Base-by-base conservation (phyloP, 441 rosid species). In the Pelargonium cotyledonis region DNA sequence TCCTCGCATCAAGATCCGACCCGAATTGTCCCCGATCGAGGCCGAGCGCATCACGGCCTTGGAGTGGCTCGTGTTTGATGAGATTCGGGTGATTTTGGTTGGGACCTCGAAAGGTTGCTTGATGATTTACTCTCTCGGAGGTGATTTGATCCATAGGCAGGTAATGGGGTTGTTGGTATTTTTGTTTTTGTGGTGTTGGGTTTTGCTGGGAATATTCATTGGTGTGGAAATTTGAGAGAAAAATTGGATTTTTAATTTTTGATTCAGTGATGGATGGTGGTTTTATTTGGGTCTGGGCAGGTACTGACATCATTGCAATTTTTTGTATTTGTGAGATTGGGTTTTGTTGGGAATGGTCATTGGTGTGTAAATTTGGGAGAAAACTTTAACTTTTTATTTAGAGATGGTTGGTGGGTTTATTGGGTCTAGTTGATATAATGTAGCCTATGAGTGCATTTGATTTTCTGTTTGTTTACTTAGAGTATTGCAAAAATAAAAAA, bases 51-150 rank as follows among this genome's bases (percentile, higher is more conserved):
- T 89, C 55, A 80, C 87, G 4, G 90, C 97, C 47, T 61, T 94
- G 23, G 97, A 88, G 60, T 94, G 97, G 96, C 73, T 94, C 68
- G 91, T 84, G 53, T 88, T 87, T 69, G 92, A 94, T 31, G 92
- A 86, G 4, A 67, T 88, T 67, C 80, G 88, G 68, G 96, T 82
- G 58, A 69, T 89, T 63, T 89, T 81, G 5, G 84, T 85, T 1
- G 97, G 97, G 43, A 94, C 99, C 55, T 94, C 99, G 3, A 75
- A 85, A 47, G 99, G 97, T 4, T 86, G 86, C 78, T 76, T 94
- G 72, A 63, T 94, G 76, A 44, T 91, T 76, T 94, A 85, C 79
- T 84, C 94, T 40, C 58, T 85, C 74, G 49, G 79, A 15, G 96
- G 93, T 38, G 84, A 84, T 80, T 77, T 89, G 83, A 81, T 94